Percentiles rank a stretch among this genome's conserved stretches.
Evolutionary conservation across 805 yeast species (phyloP).

Genomic region (Ogataea populi-albae): DNA sequence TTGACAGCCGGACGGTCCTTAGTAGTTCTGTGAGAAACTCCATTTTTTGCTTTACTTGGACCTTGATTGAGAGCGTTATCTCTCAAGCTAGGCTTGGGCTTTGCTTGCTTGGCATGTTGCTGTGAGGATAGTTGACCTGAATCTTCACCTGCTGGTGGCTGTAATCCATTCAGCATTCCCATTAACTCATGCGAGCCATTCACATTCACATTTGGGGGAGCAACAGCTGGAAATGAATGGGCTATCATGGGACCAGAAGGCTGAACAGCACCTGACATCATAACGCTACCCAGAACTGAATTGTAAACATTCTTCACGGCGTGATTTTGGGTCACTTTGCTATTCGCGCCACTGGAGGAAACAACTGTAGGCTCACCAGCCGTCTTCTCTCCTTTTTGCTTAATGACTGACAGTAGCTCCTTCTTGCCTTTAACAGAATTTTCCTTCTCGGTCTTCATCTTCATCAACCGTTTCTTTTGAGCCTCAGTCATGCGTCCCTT

Average conservation of each 20-base stretch:
- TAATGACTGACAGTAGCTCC: constrained; percentile 45
- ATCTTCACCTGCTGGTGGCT: background rate
- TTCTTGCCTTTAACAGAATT: constrained; percentile 33
- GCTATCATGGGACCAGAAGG: constrained; percentile 4
- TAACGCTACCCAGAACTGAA: constrained; percentile 26
- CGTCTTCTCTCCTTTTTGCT: constrained; percentile 29
- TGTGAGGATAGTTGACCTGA: background rate
- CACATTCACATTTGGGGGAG: constrained; percentile 7
- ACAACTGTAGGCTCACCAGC: no score
- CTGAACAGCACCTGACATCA: constrained; percentile 10
- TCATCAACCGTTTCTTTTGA: constrained; percentile 18
- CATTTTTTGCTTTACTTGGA: no score
- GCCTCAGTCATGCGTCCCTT: constrained; percentile 21
- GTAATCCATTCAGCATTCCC: constrained; percentile 12
- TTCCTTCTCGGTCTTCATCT: constrained; percentile 27
- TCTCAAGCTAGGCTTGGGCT: background rate
- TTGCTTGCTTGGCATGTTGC: background rate
- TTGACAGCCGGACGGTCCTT: no score
- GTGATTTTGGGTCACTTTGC: constrained; percentile 6
- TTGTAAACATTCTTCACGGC: constrained; percentile 30
- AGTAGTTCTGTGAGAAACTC: no score
- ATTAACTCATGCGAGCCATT: constrained; percentile 18
- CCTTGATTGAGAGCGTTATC: no score
- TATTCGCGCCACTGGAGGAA: no score
- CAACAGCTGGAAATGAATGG: constrained; percentile 7